Conservation (phyloP, 75 land plant genomes). For the Picea glauca region DNA sequence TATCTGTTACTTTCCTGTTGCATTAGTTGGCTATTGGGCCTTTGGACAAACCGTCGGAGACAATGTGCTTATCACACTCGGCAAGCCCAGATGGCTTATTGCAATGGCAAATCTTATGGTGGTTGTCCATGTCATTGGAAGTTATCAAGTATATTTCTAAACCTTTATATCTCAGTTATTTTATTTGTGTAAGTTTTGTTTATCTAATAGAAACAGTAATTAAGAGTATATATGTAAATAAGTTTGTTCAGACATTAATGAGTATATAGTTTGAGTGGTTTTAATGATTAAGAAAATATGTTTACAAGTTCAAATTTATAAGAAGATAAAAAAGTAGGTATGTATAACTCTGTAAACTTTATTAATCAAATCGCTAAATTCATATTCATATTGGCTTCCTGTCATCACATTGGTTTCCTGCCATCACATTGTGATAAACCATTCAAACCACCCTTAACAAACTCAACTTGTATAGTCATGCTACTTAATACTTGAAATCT, state of each 20-base stretch:
- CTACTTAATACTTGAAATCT: background rate
- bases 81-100: conserved; percentile 61
- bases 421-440: too few relatives aligned
- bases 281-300: background rate
- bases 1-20: conserved; percentile 75
- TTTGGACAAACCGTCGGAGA: conserved; percentile 56
- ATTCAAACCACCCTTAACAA: too few relatives aligned
- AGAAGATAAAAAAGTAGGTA: too few relatives aligned
- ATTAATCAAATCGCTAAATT: too few relatives aligned
- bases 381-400: too few relatives aligned
- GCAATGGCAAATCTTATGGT: conserved; percentile 73
- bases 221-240: background rate
- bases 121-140: conserved; percentile 77
- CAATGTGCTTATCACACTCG: conserved; percentile 48
- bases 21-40: conserved; percentile 63
- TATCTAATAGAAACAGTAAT: background rate
- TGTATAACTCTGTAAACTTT: too few relatives aligned
- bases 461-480: too few relatives aligned
- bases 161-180: background rate
- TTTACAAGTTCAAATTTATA: background rate
- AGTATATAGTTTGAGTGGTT: background rate
- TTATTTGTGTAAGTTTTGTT: conserved; percentile 13
- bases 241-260: too few relatives aligned
- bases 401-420: too few relatives aligned
- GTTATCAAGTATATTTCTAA: conserved; percentile 57